Percentiles rank a stretch among this genome's conserved stretches.
Evolutionary conservation across 768 basidiomycete genomes (phyloP).

Genomic region (Mycena kentingensis): DNA sequence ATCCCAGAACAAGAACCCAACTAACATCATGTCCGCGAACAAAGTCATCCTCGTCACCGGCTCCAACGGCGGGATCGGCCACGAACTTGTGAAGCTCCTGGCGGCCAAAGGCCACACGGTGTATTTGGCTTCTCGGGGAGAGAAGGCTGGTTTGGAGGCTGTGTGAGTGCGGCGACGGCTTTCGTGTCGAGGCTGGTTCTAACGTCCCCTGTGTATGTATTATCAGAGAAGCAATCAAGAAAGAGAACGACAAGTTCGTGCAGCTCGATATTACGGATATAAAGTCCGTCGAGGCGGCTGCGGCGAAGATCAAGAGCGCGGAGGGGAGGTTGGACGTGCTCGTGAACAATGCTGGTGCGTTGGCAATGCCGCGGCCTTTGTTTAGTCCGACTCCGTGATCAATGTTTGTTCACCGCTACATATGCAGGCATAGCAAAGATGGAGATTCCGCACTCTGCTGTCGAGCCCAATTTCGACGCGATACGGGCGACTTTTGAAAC

Average conservation of each 20-base stretch:
- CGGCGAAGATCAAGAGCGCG: slow-evolving; percentile 35
- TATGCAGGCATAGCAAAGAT: slow-evolving; percentile 32
- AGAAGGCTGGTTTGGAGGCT: slow-evolving; percentile 40
- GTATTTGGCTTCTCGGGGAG: slow-evolving; percentile 43
- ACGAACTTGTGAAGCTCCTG: slow-evolving; percentile 43
- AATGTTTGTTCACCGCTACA: too few relatives aligned
- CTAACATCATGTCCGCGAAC: background rate
- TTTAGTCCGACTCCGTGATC: too few relatives aligned
- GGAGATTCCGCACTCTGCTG: too few relatives aligned
- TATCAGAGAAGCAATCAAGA: slow-evolving; percentile 32
- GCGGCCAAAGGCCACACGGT: slow-evolving; percentile 45
- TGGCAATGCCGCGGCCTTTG: too few relatives aligned
- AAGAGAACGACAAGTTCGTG: slow-evolving; percentile 33
- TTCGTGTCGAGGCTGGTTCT: background rate
- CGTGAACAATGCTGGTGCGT: slow-evolving; percentile 46
- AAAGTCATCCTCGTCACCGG: slow-evolving; percentile 44
- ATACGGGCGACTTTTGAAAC: slow-evolving; percentile 41
- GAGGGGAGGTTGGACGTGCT: slow-evolving; percentile 48
- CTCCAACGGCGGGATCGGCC: slow-evolving; percentile 47
- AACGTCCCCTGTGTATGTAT: background rate
- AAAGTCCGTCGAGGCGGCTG: slow-evolving; percentile 36
- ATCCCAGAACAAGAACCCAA: too few relatives aligned
- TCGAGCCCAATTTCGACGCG: too few relatives aligned
- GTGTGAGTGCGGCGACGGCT: too few relatives aligned
- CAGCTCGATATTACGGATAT: slow-evolving; percentile 41